Percentiles rank a stretch among this genome's conserved stretches.
Conservation (phyloP, 805 yeast genomes). For the Kazachstania kunashirensis region DNA sequence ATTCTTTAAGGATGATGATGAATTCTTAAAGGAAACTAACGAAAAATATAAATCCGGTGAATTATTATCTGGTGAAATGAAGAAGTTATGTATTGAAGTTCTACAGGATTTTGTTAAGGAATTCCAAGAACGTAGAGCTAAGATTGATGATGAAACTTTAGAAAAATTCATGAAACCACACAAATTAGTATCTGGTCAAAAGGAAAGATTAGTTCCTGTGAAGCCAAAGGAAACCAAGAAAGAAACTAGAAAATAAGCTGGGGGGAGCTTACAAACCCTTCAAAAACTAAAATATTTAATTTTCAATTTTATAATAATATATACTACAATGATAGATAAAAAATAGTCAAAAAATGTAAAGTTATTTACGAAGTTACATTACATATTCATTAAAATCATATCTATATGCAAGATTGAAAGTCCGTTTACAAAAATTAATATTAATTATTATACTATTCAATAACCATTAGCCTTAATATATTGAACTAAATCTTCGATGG, state of each 20-base stretch:
- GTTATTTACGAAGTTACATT: too few species aligned
- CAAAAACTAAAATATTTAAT: too few species aligned
- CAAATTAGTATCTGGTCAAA: constrained; percentile 61
- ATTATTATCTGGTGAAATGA: constrained; percentile 85
- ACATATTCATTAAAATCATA: too few species aligned
- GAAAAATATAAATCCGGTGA: constrained; percentile 70
- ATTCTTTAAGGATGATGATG: constrained; percentile 87
- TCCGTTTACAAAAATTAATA: too few species aligned
- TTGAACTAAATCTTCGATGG: constrained; percentile 64
- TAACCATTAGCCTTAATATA: too few species aligned
- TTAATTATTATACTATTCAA: too few species aligned
- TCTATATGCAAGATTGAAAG: too few species aligned
- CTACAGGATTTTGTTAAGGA: constrained; percentile 68
- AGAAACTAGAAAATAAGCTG: background rate
- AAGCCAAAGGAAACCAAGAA: constrained; percentile 43
- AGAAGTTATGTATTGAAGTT: constrained; percentile 71
- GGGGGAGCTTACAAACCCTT: too few species aligned
- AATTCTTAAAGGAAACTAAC: constrained; percentile 50
- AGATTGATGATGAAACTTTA: constrained; percentile 51
- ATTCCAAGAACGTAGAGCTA: constrained; percentile 72
- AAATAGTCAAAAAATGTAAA: too few species aligned
- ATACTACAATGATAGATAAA: too few species aligned
- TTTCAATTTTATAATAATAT: too few species aligned
- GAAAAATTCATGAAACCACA: constrained; percentile 78
- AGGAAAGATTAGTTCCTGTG: constrained; percentile 63